These are phyloP conservation scores for Glarea lozoyensis DNA, from an alignment of 495 filamentous ascomycete genomes.

Conservation along the genomic window DNA sequence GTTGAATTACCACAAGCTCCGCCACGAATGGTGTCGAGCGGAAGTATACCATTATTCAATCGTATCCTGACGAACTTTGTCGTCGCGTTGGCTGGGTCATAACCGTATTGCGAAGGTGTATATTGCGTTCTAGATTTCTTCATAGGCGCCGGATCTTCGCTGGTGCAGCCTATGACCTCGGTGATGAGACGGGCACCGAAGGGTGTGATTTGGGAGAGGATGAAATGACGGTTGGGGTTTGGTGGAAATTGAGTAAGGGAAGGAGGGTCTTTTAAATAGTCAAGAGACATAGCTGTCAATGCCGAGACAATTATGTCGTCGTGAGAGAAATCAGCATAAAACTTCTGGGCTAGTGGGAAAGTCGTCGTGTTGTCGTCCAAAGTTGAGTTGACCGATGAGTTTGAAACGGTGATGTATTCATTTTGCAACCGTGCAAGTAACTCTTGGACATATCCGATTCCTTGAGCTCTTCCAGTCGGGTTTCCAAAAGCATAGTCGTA, in stretches of 20 bases:
- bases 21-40: conserved; percentile 27
- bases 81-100: conserved; percentile 24
- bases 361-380: conserved; percentile 27
- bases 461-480: conserved; percentile 31
- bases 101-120: conserved; percentile 28
- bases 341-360: conserved; percentile 34
- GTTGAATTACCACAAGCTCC: conserved; percentile 20
- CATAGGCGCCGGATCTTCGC: conserved; percentile 19
- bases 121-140: conserved; percentile 22
- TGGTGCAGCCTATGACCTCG: conserved; percentile 29
- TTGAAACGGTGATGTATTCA: conserved; percentile 26
- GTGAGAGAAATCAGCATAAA: conserved; percentile 41
- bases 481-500: conserved; percentile 31
- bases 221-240: conserved; percentile 25
- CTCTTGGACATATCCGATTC: conserved; percentile 33
- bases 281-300: conserved; percentile 33
- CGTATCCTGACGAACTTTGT: conserved; percentile 34
- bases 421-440: conserved; percentile 28
- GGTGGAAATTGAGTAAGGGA: conserved; percentile 26
- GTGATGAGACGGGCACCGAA: conserved; percentile 31
- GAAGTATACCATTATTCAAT: conserved; percentile 32
- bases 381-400: conserved; percentile 32
- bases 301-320: conserved; percentile 39
- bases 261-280: conserved; percentile 29
- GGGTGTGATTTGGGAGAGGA: conserved; percentile 28